Base-by-base conservation (phyloP, 768 basidiomycete species). In the Gautieria morchelliformis region DNA sequence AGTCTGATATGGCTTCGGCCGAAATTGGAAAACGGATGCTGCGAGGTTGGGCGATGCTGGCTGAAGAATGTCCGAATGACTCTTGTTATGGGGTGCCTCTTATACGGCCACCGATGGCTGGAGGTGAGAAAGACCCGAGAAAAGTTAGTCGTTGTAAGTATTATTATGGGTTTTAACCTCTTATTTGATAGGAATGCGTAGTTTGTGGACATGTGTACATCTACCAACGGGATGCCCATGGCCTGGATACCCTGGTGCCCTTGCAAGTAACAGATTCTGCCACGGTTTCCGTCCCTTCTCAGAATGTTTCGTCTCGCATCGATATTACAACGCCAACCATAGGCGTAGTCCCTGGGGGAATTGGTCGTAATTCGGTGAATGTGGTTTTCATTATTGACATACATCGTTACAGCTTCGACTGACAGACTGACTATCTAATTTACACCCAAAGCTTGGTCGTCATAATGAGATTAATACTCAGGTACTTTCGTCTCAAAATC, bases 21-120 rank as follows among this genome's bases (percentile, higher is more conserved):
- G 86, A 87, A 64, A 88, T 93, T 32, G 92, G 87, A 45, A 84
- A 80, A 60, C 78, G 82, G 24, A 73, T 93, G 59, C 70, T 93
- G 47, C 83, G 81, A 63, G 91, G 87, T 41, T 93, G 89, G 88
- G 82, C 91, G 0, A 89, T 93, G 87, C 75, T 93, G n/a, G 88
- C 78, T 22, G 89, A 93, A 39, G 89, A 91, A 70, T 93, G 92
- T 65, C 80, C 82, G 0, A 85, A 80, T 63, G 62, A 66, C 4
- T 67, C 70, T 22, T 93, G 92, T 65, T 85, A 82, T 68, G 89
- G 89, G 12, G 74, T 92, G 6, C 92, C 91, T n/a, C 80, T 93
- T 14, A 85, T 93, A 59, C 75, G 89, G 51, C 85, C 85, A 40
- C 87, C 89, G 5, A 62, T 73, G 15, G 79, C 80, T 5, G 75